Base-by-base conservation (phyloP, 495 filamentous ascomycete species). In the Darksidea phi region DNA sequence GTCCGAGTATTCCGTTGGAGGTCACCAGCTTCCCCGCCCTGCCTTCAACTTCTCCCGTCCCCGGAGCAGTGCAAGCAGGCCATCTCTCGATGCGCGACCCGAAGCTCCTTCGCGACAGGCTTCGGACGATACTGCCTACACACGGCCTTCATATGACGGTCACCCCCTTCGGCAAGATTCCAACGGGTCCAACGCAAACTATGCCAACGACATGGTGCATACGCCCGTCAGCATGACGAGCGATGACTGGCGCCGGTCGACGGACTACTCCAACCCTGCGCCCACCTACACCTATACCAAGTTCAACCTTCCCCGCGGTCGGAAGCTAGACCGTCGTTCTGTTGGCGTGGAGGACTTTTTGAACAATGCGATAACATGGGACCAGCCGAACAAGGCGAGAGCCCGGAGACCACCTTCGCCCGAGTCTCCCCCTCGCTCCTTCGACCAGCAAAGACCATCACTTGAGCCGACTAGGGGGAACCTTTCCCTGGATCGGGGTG, bases 31-130 rank as follows among this genome's bases (percentile, higher is more conserved):
- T 28, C 83, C 86, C 1, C 84, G 88, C 28, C 88, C 89, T 1
- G 80, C 88, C 1, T 93, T 92, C 71, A 98, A 97, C 72, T 97
- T 97, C 73, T 97, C 94, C 2, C 79, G 94, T 6, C 94, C 94
- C 1, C 64, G 94, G 26, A 96, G 94, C 73, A 82, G 90, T 61
- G 85, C 87, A 11, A 67, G 59, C 41, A 61, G 61, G 48, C 64
- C 61, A 28, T 72, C 65, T 28, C 20, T 47, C 37, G 67, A 69
- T 54, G 75, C 77, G 6, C 85, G 82, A 47, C 81, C 89, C 13
- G 86, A 90, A 25, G 56, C 74, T 2, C 82, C 85, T 38, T 77
- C 74, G 21, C 77, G 83, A 17, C 80, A 86, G 56, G 72, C 78
- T 5, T 83, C 85, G 6, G 82, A 78, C 3, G 84, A 87, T 51